Evolutionary conservation across 2,329 filamentous ascomycete species (phyloP), one percentile per base, ranked within the genome.

Genomic region (Hypoxylon sp.): DNA sequence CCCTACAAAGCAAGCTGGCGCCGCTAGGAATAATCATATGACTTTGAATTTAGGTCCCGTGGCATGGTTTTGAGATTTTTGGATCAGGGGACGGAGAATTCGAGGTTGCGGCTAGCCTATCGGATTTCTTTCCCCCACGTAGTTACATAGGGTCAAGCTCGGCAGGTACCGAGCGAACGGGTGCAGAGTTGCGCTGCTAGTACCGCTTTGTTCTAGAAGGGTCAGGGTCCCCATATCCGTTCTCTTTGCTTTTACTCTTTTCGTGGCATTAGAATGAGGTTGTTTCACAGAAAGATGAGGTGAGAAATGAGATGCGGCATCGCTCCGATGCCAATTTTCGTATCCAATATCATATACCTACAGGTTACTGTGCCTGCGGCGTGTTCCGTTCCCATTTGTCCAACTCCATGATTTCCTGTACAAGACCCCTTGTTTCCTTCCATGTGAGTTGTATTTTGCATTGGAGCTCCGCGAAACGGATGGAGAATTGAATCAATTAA

Each of bases 351-450:
- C 13, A 44, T 11, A 22, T 8, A 54, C 39, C 19, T 19, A 24
- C 37, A 24, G 17, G 48, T 35, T 50, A 52, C n/a, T 54, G 37
- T 47, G 24, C 11, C 39, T 31, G 57, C 46, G 62, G 65, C 62
- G 68, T 71, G 68, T 71, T 33, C 63, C 59, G 52, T 31, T 69
- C 55, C 63, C 51, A 69, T 71, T 71, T 63, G 69, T 61, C 62
- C 60, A 68, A 31, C 17, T 35, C 33, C 48, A 46, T 29, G 44
- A 63, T 59, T 35, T 51, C 53, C 61, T 31, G 55, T 24, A 33
- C 53, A 31, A 63, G 53, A 11, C 17, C 11, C 47, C 11, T n/a
- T 39, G 14, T 3, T 14, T 17, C 17, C 17, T 44, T 54, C 37
- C 9, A 2, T 37, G 51, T 60, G 57, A 53, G 66, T 39, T 65